Base-by-base conservation (phyloP, 2,329 filamentous ascomycete genomes). In the Venturia nashicola region DNA sequence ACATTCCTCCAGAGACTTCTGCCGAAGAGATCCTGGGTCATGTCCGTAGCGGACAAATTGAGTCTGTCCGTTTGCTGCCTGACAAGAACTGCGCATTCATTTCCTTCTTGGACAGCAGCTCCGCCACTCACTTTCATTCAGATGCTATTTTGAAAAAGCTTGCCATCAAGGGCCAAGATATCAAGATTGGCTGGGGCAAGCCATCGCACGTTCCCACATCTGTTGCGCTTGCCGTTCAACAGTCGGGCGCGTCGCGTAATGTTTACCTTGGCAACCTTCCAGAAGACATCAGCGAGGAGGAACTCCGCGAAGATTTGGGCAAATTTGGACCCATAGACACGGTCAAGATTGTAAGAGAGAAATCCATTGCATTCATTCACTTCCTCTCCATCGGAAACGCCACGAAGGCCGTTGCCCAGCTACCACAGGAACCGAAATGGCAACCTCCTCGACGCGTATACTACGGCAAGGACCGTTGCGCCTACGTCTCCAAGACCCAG, bases 21-120 rank as follows among this genome's bases (percentile, higher is more conserved):
- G 93, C 94, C 9, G 94, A 99, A 78, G 94, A 99, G 78, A 96
- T 99, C 68, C 80, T 99, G 64, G 89, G 92, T 68, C 94, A 99
- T 72, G 94, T 99, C 66, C 86, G 94, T 68, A 97, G 94, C 76
- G 94, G 94, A 32, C 94, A 97, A 75, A 97, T 99, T 71, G 94
- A 99, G 80, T 97, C 94, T n/a, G 94, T 99, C 62, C 89, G 94
- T 70, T 83, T 99, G 68, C 82, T 99, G 64, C 91, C 93, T 32
- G 94, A 99, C 78, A 99, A 97, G 90, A 99, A 97, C 82, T 99
- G 94, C 73, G 94, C 94, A 65, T 99, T 99, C 82, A 97, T 99
- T 74, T 99, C 94, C 8, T 99, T 99, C 80, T 82, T 99, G 68
- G 94, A 99, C 73, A 91, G 92, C 71, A 96, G 92, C 79, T 97